A percentile compares a stretch with the other conserved stretches of the same genome.
These are phyloP conservation scores for Dalbergia oliveri DNA, from an alignment of 306 rosid genomes.

Conservation along the genomic window DNA sequence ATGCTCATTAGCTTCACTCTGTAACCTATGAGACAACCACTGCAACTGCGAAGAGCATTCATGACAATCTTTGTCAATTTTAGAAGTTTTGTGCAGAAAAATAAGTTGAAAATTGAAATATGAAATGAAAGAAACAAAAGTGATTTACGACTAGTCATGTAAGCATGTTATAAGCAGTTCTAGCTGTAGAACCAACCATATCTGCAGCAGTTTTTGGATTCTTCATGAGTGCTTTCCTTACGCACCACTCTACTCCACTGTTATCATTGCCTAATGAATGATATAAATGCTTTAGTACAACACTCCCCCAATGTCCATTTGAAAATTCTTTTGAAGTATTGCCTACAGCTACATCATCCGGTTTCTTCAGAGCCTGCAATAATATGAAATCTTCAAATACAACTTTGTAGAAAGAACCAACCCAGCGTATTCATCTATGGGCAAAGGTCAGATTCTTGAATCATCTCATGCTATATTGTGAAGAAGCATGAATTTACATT, in stretches of 20 bases:
- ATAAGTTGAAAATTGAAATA: conserved; percentile 36
- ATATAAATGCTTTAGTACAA: conserved; percentile 59
- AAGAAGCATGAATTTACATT: not conserved
- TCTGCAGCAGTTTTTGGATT: conserved; percentile 42
- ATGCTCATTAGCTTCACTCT: conserved; percentile 58
- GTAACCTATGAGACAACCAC: conserved; percentile 52
- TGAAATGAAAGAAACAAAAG: conserved; percentile 18
- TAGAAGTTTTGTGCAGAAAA: conserved; percentile 61
- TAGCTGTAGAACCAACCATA: conserved; percentile 59
- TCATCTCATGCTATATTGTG: conserved; percentile 16
- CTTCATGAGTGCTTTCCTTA: conserved; percentile 55
- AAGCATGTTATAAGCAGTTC: conserved; percentile 40
- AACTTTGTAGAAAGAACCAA: conserved; percentile 42
- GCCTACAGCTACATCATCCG: conserved; percentile 48
- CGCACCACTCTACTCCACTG: conserved; percentile 66
- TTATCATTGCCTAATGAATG: conserved; percentile 67
- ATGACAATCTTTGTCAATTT: conserved; percentile 54
- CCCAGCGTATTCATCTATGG: conserved; percentile 4
- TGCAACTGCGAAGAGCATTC: conserved; percentile 47
- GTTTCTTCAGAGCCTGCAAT: conserved; percentile 61
- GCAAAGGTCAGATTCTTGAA: not conserved
- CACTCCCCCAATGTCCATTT: conserved; percentile 65
- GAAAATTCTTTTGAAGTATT: conserved; percentile 53
- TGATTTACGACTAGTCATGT: conserved; percentile 29
- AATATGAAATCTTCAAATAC: conserved; percentile 44